phyloP scores from a whole-genome alignment of 2,329 filamentous ascomycete genomes.

The Cytospora schulzeri region DNA sequence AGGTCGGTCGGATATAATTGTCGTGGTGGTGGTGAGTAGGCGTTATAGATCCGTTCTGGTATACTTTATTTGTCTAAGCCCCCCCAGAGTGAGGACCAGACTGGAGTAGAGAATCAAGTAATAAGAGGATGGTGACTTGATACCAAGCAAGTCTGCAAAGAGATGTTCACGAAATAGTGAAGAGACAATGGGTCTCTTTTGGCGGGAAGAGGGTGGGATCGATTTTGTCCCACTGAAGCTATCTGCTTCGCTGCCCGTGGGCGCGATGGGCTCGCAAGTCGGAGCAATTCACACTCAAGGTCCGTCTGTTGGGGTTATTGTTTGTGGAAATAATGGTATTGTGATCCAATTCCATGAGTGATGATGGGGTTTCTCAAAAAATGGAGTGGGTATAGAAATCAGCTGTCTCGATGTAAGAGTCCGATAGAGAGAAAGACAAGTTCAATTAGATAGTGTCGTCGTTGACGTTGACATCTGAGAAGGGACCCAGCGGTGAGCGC shows the following conservation, averaged over 20 bases:
- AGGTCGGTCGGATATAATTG: neutral
- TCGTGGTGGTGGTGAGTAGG: neutral
- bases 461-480: conserved; percentile 12
- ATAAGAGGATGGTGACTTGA: conserved; percentile 16
- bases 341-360: neutral
- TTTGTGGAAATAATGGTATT: conserved; percentile 16
- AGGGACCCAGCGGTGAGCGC: conserved; percentile 22
- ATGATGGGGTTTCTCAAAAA: neutral
- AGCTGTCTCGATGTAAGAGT: conserved; percentile 25
- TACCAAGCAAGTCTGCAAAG: conserved; percentile 14
- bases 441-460: conserved; percentile 3
- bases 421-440: conserved; percentile 16
- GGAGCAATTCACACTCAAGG: conserved; percentile 21
- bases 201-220: conserved; percentile 23
- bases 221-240: conserved; percentile 27
- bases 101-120: conserved; percentile 16
- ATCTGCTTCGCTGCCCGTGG: conserved; percentile 28
- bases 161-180: conserved; percentile 13
- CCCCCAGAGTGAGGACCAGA: conserved; percentile 19
- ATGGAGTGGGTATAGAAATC: conserved; percentile 11
- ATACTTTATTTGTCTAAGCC: conserved; percentile 10
- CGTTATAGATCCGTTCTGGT: neutral
- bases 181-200: conserved; percentile 15
- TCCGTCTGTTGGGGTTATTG: conserved; percentile 14
- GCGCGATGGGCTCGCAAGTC: conserved; percentile 24